Conservation (phyloP, 352 stramenopile genomes). For the Peronospora belbahrii region DNA sequence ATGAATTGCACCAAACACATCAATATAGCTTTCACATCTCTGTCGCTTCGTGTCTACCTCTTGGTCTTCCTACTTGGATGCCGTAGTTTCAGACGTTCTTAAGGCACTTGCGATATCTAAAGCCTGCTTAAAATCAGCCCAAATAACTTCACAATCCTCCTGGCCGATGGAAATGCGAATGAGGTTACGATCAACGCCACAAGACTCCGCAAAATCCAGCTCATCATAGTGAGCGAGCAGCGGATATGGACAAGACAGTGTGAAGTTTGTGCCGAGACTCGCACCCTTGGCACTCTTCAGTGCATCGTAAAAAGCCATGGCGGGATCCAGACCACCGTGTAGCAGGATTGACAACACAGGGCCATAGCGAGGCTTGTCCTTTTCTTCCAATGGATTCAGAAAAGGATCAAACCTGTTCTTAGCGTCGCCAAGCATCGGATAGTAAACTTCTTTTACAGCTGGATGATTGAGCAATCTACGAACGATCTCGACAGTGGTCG, state of each 20-base stretch:
- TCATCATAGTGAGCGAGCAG: conserved; percentile 90
- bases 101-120: conserved; percentile 19
- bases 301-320: conserved; percentile 84
- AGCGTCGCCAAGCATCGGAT: conserved; percentile 56
- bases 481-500: conserved; percentile 58
- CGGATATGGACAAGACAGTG: conserved; percentile 88
- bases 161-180: conserved; percentile 89
- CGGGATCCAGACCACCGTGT: conserved; percentile 49
- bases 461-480: conserved; percentile 61
- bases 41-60: neutral
- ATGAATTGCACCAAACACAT: conserved; percentile 16
- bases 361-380: conserved; percentile 54
- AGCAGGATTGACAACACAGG: conserved; percentile 86
- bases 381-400: conserved; percentile 10
- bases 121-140: conserved; percentile 36
- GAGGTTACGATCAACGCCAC: conserved; percentile 86
- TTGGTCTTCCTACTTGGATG: conserved; percentile 11
- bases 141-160: conserved; percentile 76
- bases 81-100: conserved; percentile 3
- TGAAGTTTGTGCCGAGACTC: conserved; percentile 92
- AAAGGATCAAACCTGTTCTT: conserved; percentile 64
- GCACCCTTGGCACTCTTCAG: conserved; percentile 80
- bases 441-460: conserved; percentile 81
- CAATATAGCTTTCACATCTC: conserved; percentile 7
- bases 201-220: conserved; percentile 87